Evolutionary conservation across 306 rosid species (phyloP).

Genomic region (Trifolium fragiferum): DNA sequence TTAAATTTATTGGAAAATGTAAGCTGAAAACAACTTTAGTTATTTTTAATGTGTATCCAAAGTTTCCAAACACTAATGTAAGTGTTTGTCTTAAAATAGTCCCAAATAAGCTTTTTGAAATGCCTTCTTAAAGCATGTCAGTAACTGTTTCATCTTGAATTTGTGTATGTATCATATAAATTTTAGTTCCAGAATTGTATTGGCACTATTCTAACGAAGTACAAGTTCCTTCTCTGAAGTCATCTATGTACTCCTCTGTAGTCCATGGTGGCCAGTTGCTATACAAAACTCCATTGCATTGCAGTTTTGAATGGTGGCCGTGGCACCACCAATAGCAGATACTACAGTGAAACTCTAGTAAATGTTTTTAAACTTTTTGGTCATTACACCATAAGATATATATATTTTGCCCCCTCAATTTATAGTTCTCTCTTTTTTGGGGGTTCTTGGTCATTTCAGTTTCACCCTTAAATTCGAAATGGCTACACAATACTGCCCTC

Average conservation of each 20-base stretch:
- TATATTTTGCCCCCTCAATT: not conserved
- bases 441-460: not conserved
- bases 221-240: slow-evolving; percentile 3
- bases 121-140: not conserved
- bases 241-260: slow-evolving; percentile 1
- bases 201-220: slow-evolving; percentile 2
- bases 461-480: not conserved
- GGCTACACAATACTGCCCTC: not conserved
- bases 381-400: not conserved
- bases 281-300: not conserved
- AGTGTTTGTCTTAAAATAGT: not conserved
- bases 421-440: not conserved
- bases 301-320: not conserved
- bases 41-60: not conserved
- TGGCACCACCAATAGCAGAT: not conserved
- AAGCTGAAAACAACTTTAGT: not conserved
- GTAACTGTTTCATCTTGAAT: not conserved
- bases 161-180: not conserved
- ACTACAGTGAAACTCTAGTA: not conserved
- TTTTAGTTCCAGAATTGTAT: slow-evolving; percentile 26
- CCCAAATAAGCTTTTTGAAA: not conserved
- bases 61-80: not conserved
- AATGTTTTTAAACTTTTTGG: not conserved
- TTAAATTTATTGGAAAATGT: not conserved
- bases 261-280: not conserved